Conservation (phyloP, 169 alveolate genomes). For the Eimeria tenella region DNA sequence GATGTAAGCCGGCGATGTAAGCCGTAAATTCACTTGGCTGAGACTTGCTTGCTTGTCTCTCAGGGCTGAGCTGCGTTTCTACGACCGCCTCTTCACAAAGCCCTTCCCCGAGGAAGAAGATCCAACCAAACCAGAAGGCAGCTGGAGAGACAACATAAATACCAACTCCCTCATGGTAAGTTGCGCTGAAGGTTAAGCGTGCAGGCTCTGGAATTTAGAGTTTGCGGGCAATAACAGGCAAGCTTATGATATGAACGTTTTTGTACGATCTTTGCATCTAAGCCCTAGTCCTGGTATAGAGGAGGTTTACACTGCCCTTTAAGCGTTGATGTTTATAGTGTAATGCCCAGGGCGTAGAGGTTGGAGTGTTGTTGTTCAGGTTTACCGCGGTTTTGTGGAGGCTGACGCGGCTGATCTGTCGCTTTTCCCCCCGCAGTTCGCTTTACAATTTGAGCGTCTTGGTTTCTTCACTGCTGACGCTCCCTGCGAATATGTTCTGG, state of each 20-base stretch:
- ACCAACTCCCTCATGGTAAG: constrained; percentile 84
- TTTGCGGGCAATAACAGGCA: background rate
- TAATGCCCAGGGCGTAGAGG: background rate
- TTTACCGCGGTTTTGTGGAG: constrained; percentile 74
- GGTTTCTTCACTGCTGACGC: constrained; percentile 91
- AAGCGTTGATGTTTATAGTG: background rate
- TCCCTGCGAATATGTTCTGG: constrained; percentile 76
- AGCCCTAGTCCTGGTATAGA: background rate
- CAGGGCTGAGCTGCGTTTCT: constrained; percentile 88
- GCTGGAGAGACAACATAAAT: constrained; percentile 89
- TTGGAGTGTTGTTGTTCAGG: background rate
- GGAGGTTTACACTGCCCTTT: background rate
- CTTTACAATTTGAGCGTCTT: constrained; percentile 90
- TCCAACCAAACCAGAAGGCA: constrained; percentile 79
- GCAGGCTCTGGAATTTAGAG: background rate
- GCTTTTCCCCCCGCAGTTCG: constrained; percentile 55
- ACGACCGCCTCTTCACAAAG: constrained; percentile 89
- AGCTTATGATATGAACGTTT: background rate
- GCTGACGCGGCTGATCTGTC: background rate
- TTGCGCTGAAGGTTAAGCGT: background rate
- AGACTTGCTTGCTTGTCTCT: too few species aligned
- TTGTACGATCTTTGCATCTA: background rate
- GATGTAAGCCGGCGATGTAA: too few species aligned
- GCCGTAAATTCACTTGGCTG: too few species aligned
- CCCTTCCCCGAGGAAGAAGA: constrained; percentile 88